Evolutionary conservation across 2,329 filamentous ascomycete genomes (phyloP), one percentile per base, ranked within the genome.

Genomic region (Pseudogymnoascus sp.): DNA sequence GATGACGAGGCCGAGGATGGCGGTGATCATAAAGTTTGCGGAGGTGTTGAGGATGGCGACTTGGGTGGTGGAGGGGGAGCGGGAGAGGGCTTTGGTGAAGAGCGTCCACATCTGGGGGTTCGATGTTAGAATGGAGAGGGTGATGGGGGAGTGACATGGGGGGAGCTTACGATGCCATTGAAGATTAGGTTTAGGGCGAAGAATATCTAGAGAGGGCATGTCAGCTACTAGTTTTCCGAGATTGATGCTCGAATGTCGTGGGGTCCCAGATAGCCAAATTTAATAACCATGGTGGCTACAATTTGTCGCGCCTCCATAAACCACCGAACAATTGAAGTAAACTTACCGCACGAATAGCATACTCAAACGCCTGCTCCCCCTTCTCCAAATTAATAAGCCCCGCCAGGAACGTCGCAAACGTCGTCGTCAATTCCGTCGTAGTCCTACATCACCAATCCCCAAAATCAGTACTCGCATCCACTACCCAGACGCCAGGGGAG

Each of bases 11-110:
- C 90, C 89, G 18, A 93, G 78, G 5, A 93, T 67, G 6, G 90
- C 90, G 0, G 90, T 93, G 65, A 91, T 76, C 76, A 93, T 82
- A 74, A 93, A 93, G 76, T 93, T 93, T 63, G 88, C 82, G 12
- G 88, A 90, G 2, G 90, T 93, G 75, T 93, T 93, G 74, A 93
- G 85, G 73, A 93, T 88, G 68, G 85, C 88, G 59, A 93, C 90
- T 71, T 91, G 89, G 0, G 90, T 90, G 7, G 90, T 91, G 1
- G 89, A 91, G 64, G 84, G 82, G 12, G 89, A 89, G 16, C 84
- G 82, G 0, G 89, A 85, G n/a, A 93, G 82, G 61, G 90, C 90
- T 60, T 85, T 83, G 5, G 90, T 93, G 77, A 93, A 93, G 59
- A 93, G 82, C 0, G 88, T 86, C 90, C 90, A 93, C 90, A 93